Conservation (phyloP, 805 yeast species). For the Candida pseudofarinosa region DNA sequence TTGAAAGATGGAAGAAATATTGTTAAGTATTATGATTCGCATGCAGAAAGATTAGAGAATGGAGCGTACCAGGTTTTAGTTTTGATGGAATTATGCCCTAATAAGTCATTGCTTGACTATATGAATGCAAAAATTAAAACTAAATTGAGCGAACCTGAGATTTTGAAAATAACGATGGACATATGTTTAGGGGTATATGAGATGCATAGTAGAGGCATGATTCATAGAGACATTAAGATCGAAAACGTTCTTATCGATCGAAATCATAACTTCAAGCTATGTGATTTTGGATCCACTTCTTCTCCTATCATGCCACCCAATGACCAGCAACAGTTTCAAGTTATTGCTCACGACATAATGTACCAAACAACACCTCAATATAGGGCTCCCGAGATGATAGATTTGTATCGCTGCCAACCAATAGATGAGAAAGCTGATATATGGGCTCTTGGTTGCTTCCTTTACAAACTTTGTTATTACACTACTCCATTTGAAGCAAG, state of each 20-base stretch:
- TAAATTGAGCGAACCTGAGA: constrained; percentile 72
- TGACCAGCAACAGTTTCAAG: constrained; percentile 66
- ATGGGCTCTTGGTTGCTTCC: constrained; percentile 94
- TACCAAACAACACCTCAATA: constrained; percentile 95
- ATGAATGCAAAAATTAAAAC: constrained; percentile 84
- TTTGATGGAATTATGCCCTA: constrained; percentile 90
- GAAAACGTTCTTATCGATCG: constrained; percentile 86
- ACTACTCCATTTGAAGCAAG: constrained; percentile 94
- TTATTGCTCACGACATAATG: constrained; percentile 78
- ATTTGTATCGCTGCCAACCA: constrained; percentile 74
- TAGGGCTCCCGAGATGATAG: constrained; percentile 94
- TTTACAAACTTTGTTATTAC: constrained; percentile 86
- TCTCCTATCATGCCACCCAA: constrained; percentile 68
- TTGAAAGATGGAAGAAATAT: constrained; percentile 53
- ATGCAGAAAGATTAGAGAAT: constrained; percentile 57
- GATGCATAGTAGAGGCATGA: constrained; percentile 77
- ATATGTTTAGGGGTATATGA: constrained; percentile 73
- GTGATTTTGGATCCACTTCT: constrained; percentile 92
- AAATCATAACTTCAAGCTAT: constrained; percentile 66
- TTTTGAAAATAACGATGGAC: constrained; percentile 79
- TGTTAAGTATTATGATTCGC: constrained; percentile 71
- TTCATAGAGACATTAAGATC: constrained; percentile 91
- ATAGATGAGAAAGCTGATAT: constrained; percentile 91
- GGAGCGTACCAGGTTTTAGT: constrained; percentile 78
- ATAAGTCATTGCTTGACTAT: constrained; percentile 79